Percentiles rank a stretch among this genome's conserved stretches.
Evolutionary conservation across 2,329 filamentous ascomycete genomes (phyloP).

Genomic region (Diplodia intermedia): DNA sequence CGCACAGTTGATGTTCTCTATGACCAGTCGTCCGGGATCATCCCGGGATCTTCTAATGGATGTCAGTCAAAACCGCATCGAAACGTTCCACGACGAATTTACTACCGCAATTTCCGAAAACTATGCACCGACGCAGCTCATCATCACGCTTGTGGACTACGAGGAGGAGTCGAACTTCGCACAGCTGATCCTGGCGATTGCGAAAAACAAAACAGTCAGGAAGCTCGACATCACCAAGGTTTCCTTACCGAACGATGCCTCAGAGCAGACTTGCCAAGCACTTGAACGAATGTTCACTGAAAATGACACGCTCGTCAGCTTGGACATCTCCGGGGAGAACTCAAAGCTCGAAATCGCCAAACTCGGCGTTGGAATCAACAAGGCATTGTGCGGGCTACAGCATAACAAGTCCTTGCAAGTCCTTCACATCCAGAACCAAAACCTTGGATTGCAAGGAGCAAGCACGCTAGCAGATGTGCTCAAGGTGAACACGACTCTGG

Average conservation of each 20-base stretch:
- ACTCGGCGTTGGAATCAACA: constrained; percentile 72
- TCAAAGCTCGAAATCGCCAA: constrained; percentile 73
- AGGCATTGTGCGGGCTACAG: constrained; percentile 69
- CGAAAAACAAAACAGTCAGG: constrained; percentile 66
- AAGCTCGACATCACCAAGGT: constrained; percentile 74
- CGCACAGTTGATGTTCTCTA: constrained; percentile 68
- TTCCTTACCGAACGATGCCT: constrained; percentile 72
- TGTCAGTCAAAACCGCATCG: constrained; percentile 68
- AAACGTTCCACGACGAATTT: constrained; percentile 59
- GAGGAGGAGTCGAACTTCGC: constrained; percentile 69
- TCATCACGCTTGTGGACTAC: constrained; percentile 73
- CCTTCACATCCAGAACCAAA: constrained; percentile 71
- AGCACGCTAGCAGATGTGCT: constrained; percentile 73
- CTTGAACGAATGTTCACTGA: constrained; percentile 70
- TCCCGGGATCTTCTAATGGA: constrained; percentile 68
- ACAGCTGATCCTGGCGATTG: constrained; percentile 67
- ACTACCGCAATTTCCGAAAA: constrained; percentile 59
- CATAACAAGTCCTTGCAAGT: constrained; percentile 67
- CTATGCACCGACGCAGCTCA: constrained; percentile 67
- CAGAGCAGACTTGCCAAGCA: constrained; percentile 69
- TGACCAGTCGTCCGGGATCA: constrained; percentile 59
- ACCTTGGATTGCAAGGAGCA: constrained; percentile 71
- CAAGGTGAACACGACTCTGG: constrained; percentile 67
- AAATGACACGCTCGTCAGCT: constrained; percentile 69
- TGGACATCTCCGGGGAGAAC: constrained; percentile 75